Base-by-base conservation (phyloP, 164 flowering plant species). In the Liriodendron chinense region DNA sequence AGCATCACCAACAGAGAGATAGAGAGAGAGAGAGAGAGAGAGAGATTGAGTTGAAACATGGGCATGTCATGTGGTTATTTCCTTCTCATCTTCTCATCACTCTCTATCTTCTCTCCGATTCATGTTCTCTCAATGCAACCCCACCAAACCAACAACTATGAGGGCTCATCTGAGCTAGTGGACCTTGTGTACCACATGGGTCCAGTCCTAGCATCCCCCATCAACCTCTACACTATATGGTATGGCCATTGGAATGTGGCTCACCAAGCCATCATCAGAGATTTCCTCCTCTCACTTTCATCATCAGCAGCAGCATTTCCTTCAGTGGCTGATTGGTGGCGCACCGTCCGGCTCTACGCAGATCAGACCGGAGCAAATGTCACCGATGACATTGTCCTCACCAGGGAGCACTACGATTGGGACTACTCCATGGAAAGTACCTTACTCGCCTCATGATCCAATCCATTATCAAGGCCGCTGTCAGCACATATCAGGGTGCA, bases 181-280 rank as follows among this genome's bases (percentile, higher is more conserved):
- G 72, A 90, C 79, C 90, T 90, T 9, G 66, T 79, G 21, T 92
- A 90, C 87, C 96, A 92, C 84, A 89, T 89, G 92, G 96, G 96
- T 47, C 94, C 94, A 14, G 90, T 92, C 56, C 85, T 91, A 9
- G 74, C 90, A 7, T 79, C 88, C 23, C 82, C 86, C 24, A 80
- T 87, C 74, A 86, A 82, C 69, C 78, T 90, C 66, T 84, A 90
- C 78, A 77, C 82, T 12, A 88, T 92, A 26, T 92, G 96, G 96
- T 92, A 92, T 66, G 96, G 96, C 62, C 72, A 77, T 2, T 92
- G 96, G 96, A 68, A 76, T 69, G 81, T 84, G 21, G 28, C 73
- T 47, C 90, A 89, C 26, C 86, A 90, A 76, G 62, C 80, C 65
- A 88, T 77, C 65, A 88, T 92, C 3, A 79, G 86, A 72, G 93